Percentiles rank a stretch among this genome's conserved stretches.
Evolutionary conservation across 805 yeast species (phyloP).

Genomic region (Schwanniomyces occidentalis): DNA sequence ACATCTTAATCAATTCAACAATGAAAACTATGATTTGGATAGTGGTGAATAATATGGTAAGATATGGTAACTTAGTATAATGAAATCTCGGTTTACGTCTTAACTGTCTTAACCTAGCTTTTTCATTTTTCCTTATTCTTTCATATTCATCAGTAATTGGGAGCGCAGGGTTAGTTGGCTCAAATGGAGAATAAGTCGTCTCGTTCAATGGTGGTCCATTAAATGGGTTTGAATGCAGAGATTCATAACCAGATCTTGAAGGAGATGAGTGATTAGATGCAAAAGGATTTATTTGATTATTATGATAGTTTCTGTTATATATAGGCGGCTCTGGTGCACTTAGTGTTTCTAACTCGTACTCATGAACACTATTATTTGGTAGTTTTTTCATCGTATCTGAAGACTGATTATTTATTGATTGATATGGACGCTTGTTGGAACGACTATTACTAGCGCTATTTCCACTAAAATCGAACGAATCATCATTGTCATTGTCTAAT

Average conservation of each 20-base stretch:
- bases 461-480: conserved; percentile 3
- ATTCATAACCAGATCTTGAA: no score
- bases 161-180: conserved; percentile 6
- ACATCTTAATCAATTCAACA: conserved; percentile 60
- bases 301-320: no score
- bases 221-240: conserved; percentile 7
- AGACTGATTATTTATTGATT: background rate
- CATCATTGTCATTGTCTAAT: conserved; percentile 10
- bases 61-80: conserved; percentile 40
- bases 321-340: no score
- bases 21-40: conserved; percentile 59
- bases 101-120: conserved; percentile 23
- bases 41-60: conserved; percentile 41
- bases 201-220: conserved; percentile 1
- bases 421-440: background rate
- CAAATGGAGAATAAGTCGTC: conserved; percentile 2
- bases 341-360: conserved; percentile 10
- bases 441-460: conserved; percentile 8
- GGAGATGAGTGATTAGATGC: no score
- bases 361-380: conserved; percentile 7
- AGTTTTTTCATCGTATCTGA: background rate
- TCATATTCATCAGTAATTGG: conserved; percentile 12
- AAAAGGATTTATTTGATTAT: no score
- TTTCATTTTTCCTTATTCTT: conserved; percentile 19
- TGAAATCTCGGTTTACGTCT: conserved; percentile 33